Conservation (phyloP, 2,329 filamentous ascomycete genomes). For the Domatiomyces catenatus region DNA sequence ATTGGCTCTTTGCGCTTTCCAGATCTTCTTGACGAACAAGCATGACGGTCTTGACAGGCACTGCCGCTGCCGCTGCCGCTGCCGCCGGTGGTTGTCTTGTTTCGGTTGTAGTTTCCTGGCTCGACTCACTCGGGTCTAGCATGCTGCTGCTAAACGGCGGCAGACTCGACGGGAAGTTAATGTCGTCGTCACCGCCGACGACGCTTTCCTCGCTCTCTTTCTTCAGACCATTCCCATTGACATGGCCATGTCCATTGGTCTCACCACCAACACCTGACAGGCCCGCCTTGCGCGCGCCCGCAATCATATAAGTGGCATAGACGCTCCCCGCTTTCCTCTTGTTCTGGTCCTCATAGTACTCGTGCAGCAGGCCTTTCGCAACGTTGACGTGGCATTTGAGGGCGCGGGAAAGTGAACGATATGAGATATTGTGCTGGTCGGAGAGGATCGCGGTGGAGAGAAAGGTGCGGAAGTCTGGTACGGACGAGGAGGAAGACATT, state of each 20-base stretch:
- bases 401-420: conserved; percentile 67
- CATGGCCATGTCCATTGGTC: conserved; percentile 4
- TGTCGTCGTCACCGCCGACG: conserved; percentile 45
- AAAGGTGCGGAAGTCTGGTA: conserved; percentile 48
- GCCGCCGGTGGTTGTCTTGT: conserved; percentile 30
- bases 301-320: conserved; percentile 85
- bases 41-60: conserved; percentile 44
- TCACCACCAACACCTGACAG: too few relatives aligned
- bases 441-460: conserved; percentile 62
- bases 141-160: conserved; percentile 38
- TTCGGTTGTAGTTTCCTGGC: conserved; percentile 48
- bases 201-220: conserved; percentile 24
- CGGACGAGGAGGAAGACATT: neutral
- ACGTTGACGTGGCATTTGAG: conserved; percentile 70
- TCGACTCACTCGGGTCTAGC: conserved; percentile 13
- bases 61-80: conserved; percentile 38
- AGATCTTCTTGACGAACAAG: conserved; percentile 60
- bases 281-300: conserved; percentile 39
- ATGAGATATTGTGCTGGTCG: conserved; percentile 61
- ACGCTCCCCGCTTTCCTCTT: conserved; percentile 55
- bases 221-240: conserved; percentile 13
- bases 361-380: conserved; percentile 82
- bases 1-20: conserved; percentile 49
- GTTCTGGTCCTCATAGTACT: conserved; percentile 70
- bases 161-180: conserved; percentile 46